phyloP scores from a whole-genome alignment of 352 stramenopile species.

The Globisporangium irregulare region DNA sequence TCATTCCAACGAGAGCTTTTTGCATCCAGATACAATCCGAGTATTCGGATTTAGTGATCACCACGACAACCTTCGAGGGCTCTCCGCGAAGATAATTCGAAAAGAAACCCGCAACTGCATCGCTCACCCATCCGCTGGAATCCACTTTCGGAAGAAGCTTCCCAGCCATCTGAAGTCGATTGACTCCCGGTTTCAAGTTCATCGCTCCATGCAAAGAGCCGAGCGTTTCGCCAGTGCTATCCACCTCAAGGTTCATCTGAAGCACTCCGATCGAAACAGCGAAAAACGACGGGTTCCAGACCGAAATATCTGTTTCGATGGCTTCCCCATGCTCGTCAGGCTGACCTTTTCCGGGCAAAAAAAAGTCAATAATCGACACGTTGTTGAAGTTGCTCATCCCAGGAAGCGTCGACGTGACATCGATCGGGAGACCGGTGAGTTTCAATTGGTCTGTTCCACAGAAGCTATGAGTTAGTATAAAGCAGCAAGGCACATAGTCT shows the following conservation, averaged over 20 bases:
- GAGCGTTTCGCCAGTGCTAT: conserved; percentile 34
- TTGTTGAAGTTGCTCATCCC: conserved; percentile 67
- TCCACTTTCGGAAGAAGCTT: conserved; percentile 47
- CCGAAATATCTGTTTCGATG: conserved; percentile 56
- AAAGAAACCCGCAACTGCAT: conserved; percentile 56
- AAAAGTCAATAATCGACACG: conserved; percentile 62
- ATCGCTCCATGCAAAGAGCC: conserved; percentile 50
- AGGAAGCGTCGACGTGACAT: conserved; percentile 33
- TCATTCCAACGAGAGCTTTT: conserved; percentile 53
- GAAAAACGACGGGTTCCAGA: conserved; percentile 74
- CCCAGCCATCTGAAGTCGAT: conserved; percentile 45
- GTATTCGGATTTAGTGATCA: conserved; percentile 48
- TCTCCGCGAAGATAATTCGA: conserved; percentile 60
- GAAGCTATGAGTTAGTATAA: conserved; percentile 7
- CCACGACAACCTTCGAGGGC: conserved; percentile 51
- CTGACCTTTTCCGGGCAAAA: conserved; percentile 43
- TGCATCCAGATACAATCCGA: conserved; percentile 60
- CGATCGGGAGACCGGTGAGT: conserved; percentile 47
- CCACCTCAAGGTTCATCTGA: conserved; percentile 47
- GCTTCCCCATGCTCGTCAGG: conserved; percentile 37
- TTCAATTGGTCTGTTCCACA: conserved; percentile 41
- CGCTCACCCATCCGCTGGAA: conserved; percentile 40
- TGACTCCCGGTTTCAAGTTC: conserved; percentile 49
- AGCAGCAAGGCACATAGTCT: neutral
- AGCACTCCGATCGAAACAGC: conserved; percentile 59